Evolutionary conservation across 106 monocot species (phyloP).

Genomic region (Dactylorhiza incarnata): DNA sequence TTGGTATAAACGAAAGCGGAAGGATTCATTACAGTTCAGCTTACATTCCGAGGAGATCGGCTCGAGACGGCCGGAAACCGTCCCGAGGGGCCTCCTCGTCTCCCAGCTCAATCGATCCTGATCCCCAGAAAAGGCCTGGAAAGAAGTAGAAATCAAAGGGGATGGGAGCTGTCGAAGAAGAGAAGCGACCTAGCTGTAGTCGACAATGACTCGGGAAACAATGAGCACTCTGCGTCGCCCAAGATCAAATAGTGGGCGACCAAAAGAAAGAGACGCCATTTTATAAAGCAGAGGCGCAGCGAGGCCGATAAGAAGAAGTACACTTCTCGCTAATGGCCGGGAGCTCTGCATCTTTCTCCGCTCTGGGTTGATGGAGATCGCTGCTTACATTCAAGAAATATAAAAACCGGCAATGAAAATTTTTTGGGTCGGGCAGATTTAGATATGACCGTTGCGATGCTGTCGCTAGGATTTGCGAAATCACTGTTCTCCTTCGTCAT

Average conservation of each 20-base stretch:
- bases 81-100: background rate
- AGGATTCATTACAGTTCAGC: background rate
- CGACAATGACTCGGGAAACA: conserved; percentile 1
- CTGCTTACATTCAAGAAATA: too few species aligned
- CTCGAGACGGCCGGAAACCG: conserved; percentile 3
- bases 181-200: background rate
- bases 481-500: too few species aligned
- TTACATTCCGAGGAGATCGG: background rate
- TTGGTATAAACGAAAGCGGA: background rate
- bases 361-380: background rate
- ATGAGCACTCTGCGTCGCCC: background rate
- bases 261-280: background rate
- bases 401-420: too few species aligned
- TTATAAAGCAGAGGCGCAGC: background rate
- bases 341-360: background rate
- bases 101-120: background rate
- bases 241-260: background rate
- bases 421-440: too few species aligned
- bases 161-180: background rate
- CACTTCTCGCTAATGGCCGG: background rate
- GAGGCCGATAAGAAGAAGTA: background rate
- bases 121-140: background rate
- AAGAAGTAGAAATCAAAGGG: background rate
- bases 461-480: too few species aligned
- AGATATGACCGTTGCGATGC: too few species aligned